A percentile compares a stretch with the other conserved stretches of the same genome.
phyloP scores from a whole-genome alignment of 495 filamentous ascomycete species.

The Tetracladium setigerum region DNA sequence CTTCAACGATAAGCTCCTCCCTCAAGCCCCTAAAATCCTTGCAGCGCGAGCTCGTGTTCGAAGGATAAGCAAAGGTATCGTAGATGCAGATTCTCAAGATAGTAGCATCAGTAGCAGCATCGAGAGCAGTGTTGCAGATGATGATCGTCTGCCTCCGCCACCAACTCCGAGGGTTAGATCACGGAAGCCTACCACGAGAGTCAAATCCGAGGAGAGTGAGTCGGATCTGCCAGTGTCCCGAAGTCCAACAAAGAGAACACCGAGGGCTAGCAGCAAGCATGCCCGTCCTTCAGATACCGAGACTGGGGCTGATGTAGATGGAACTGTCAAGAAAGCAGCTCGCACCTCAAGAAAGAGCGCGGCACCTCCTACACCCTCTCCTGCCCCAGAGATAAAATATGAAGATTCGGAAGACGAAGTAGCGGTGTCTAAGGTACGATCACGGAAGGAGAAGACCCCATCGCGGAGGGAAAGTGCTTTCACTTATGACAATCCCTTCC shows the following conservation, averaged over 20 bases:
- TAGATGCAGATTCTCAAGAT: conserved; percentile 54
- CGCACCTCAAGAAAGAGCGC: conserved; percentile 20
- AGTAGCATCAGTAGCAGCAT: too few species aligned
- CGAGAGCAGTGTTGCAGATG: conserved; percentile 26
- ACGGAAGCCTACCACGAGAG: conserved; percentile 35
- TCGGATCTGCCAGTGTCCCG: conserved; percentile 27
- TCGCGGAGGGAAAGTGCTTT: conserved; percentile 52
- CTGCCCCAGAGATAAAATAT: conserved; percentile 25
- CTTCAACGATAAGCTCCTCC: conserved; percentile 71
- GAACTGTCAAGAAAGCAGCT: conserved; percentile 28
- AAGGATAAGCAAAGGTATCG: conserved; percentile 77
- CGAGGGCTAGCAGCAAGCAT: conserved; percentile 39
- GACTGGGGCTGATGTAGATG: conserved; percentile 36
- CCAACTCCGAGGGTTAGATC: conserved; percentile 34
- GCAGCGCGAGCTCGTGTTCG: conserved; percentile 66
- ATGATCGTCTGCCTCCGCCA: conserved; percentile 36
- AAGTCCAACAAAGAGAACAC: conserved; percentile 44
- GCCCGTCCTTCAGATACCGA: conserved; percentile 28
- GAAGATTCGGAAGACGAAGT: conserved; percentile 31
- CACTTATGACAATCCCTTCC: conserved; percentile 87
- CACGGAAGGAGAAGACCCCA: background rate
- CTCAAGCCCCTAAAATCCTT: conserved; percentile 67
- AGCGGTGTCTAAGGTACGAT: background rate
- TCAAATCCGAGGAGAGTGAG: conserved; percentile 43
- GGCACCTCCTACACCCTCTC: conserved; percentile 26